These are phyloP conservation scores for Brassica balearica DNA, from an alignment of 441 rosid genomes.

Conservation along the genomic window DNA sequence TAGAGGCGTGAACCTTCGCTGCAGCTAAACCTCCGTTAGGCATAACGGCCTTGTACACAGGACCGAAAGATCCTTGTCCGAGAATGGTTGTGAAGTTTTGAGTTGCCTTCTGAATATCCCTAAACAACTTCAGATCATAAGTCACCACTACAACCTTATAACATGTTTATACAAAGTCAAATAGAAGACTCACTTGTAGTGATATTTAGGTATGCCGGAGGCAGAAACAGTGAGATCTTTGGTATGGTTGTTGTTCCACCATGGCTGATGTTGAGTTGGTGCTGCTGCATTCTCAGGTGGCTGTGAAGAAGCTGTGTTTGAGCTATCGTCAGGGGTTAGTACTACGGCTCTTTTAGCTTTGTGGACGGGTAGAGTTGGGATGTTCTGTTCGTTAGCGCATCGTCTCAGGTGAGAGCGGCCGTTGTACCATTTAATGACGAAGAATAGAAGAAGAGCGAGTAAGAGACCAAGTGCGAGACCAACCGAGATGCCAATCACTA, in stretches of 20 bases:
- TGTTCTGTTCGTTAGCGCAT: slow-evolving; percentile 63
- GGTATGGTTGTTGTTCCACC: slow-evolving; percentile 64
- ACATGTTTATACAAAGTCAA: slow-evolving; percentile 8
- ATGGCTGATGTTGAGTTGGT: slow-evolving; percentile 44
- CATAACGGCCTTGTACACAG: slow-evolving; percentile 83
- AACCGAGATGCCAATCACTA: slow-evolving; percentile 69
- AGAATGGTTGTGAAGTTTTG: slow-evolving; percentile 81
- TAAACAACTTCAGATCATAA: slow-evolving; percentile 46
- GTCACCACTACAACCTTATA: slow-evolving; percentile 10
- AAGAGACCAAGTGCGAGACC: slow-evolving; percentile 80
- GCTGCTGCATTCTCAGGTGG: slow-evolving; percentile 37
- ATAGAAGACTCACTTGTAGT: slow-evolving; percentile 72
- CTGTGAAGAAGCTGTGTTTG: slow-evolving; percentile 29
- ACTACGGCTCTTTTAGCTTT: slow-evolving; percentile 71
- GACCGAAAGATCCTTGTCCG: slow-evolving; percentile 97
- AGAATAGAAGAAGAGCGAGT: slow-evolving; percentile 70
- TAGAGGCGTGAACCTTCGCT: slow-evolving; percentile 90
- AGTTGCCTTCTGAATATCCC: slow-evolving; percentile 98
- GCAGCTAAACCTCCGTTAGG: slow-evolving; percentile 73
- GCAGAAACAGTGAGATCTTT: slow-evolving; percentile 75
- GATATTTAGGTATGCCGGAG: slow-evolving; percentile 77
- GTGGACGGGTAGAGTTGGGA: slow-evolving; percentile 71
- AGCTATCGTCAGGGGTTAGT: slow-evolving; percentile 63
- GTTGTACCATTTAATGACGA: slow-evolving; percentile 71
- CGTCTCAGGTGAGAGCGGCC: slow-evolving; percentile 55